Percentiles rank a stretch among this genome's conserved stretches.
Evolutionary conservation across 2,329 filamentous ascomycete genomes (phyloP).

Genomic region (Fusarium sp.): DNA sequence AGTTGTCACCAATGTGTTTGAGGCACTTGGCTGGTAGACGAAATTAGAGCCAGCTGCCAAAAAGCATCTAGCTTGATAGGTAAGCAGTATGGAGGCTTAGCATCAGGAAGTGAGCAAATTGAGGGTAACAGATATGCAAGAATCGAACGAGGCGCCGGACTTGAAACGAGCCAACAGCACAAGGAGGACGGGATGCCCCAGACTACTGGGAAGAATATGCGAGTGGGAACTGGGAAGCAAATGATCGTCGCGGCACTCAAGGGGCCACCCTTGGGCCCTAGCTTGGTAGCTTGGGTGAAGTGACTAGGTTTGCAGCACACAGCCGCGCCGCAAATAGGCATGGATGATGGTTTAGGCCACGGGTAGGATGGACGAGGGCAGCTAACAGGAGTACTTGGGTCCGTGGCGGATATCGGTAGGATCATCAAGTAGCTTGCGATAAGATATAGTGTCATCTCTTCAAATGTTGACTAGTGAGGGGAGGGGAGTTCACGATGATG

Average conservation of each 20-base stretch:
- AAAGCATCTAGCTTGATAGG: background rate
- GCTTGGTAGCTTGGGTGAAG: background rate
- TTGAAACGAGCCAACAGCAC: slow-evolving; percentile 45
- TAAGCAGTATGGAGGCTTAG: slow-evolving; percentile 1
- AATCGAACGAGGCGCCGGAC: slow-evolving; percentile 48
- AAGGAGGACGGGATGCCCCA: slow-evolving; percentile 48
- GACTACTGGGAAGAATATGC: slow-evolving; percentile 43
- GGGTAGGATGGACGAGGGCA: background rate
- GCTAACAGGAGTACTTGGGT: slow-evolving; percentile 10
- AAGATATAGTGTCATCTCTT: slow-evolving; percentile 1
- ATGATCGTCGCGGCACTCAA: slow-evolving; percentile 50
- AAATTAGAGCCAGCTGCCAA: background rate
- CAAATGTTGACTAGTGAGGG: background rate
- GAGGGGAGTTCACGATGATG: background rate
- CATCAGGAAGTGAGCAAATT: slow-evolving; percentile 23
- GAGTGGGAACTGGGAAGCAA: slow-evolving; percentile 36
- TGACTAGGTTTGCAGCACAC: slow-evolving; percentile 38
- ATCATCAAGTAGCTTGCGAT: slow-evolving; percentile 3
- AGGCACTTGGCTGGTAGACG: background rate
- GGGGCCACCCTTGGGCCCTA: slow-evolving; percentile 35
- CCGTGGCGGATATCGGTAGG: slow-evolving; percentile 1
- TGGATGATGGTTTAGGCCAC: slow-evolving; percentile 16
- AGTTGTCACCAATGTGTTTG: background rate
- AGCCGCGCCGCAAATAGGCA: slow-evolving; percentile 50
- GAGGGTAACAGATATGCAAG: slow-evolving; percentile 42